A percentile compares a stretch with the other conserved stretches of the same genome.
Evolutionary conservation across 2,329 filamentous ascomycete species (phyloP).

Genomic region (Emergomyces orientalis): DNA sequence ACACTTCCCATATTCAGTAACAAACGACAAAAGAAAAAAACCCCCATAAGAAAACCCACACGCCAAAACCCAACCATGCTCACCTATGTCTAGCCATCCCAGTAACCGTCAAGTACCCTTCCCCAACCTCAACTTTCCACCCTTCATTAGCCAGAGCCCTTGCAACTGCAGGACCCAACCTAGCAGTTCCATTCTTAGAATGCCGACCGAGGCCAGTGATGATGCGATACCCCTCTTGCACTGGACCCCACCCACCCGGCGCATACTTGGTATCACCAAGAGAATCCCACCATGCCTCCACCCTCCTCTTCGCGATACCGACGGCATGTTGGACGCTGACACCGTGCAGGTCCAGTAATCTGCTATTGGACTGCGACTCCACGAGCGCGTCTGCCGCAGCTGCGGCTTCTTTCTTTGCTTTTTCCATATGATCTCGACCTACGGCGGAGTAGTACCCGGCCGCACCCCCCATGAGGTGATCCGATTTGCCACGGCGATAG

Average conservation of each 20-base stretch:
- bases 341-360: constrained; percentile 69
- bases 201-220: constrained; percentile 76
- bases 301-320: constrained; percentile 60
- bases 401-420: constrained; percentile 51
- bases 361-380: constrained; percentile 52
- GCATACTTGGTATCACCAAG: constrained; percentile 56
- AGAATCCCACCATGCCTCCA: constrained; percentile 65
- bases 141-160: constrained; percentile 66
- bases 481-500: constrained; percentile 55
- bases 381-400: constrained; percentile 62
- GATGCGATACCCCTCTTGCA: constrained; percentile 56
- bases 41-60: neutral
- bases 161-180: constrained; percentile 69
- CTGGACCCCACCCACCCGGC: constrained; percentile 34
- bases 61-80: neutral
- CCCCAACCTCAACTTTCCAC: constrained; percentile 68
- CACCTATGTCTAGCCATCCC: constrained; percentile 41
- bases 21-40: neutral
- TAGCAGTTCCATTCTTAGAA: constrained; percentile 64
- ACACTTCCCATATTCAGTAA: neutral
- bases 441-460: constrained; percentile 67
- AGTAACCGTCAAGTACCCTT: constrained; percentile 60
- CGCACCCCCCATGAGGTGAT: constrained; percentile 63
- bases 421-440: constrained; percentile 54
- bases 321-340: constrained; percentile 72